Percentiles rank a stretch among this genome's conserved stretches.
phyloP scores from a whole-genome alignment of 768 basidiomycete species.

The Peribolospora kevripleyi region DNA sequence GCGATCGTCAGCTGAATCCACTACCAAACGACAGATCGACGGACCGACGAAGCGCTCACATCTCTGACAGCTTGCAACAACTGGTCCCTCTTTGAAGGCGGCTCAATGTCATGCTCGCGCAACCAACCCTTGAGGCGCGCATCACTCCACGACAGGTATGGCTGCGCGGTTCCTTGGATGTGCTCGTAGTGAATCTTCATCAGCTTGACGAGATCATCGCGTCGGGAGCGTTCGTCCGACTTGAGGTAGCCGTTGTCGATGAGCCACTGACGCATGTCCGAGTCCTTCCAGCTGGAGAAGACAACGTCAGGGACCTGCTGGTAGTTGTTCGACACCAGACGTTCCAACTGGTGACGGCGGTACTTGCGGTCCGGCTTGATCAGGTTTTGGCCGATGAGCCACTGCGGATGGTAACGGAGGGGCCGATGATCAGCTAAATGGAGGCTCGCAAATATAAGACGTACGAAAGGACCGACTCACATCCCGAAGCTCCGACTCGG shows the following conservation, averaged over 20 bases:
- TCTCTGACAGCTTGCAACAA: conserved; percentile 39
- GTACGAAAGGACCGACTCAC: too few species aligned
- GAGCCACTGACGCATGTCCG: conserved; percentile 46
- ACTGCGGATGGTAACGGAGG: too few species aligned
- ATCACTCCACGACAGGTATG: conserved; percentile 77
- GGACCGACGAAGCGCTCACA: conserved; percentile 14
- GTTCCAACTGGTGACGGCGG: conserved; percentile 49
- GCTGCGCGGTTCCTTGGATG: conserved; percentile 26
- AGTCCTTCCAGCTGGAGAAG: conserved; percentile 48
- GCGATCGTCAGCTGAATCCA: conserved; percentile 9
- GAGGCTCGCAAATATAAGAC: too few species aligned
- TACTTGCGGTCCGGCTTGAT: conserved; percentile 6
- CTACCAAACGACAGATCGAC: conserved; percentile 23
- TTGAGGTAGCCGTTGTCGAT: conserved; percentile 43
- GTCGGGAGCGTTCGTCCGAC: conserved; percentile 21
- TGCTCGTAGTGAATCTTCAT: conserved; percentile 41
- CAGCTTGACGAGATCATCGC: conserved; percentile 30
- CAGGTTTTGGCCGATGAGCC: too few species aligned
- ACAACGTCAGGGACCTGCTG: conserved; percentile 31
- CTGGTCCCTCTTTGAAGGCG: conserved; percentile 23
- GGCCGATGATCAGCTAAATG: too few species aligned
- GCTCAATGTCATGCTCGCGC: conserved; percentile 41
- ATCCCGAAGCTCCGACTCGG: conserved; percentile 10
- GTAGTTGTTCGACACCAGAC: conserved; percentile 52
- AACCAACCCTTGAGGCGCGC: conserved; percentile 75